Base-by-base conservation (phyloP, 176 grass and related monocot species). In the Paspalum vaginatum region DNA sequence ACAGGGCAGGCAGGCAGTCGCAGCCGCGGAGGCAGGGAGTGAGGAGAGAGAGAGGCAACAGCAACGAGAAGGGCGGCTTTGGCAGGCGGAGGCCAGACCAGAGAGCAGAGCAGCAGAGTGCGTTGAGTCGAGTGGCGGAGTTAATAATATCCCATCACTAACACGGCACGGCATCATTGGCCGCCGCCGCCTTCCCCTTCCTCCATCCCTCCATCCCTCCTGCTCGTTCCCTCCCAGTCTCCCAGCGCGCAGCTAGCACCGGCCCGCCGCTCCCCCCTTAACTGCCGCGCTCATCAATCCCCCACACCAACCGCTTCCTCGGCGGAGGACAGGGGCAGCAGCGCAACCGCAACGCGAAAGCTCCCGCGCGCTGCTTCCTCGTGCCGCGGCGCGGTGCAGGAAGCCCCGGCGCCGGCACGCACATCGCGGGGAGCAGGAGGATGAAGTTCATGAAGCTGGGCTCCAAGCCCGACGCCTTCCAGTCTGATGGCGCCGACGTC, bases 401-500 rank as follows among this genome's bases (percentile, higher is more conserved):
- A n/a, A n/a, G n/a, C n/a, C n/a, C n/a, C n/a, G n/a, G n/a, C n/a
- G n/a, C n/a, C n/a, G n/a, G n/a, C n/a, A n/a, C n/a, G n/a, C n/a
- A n/a, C n/a, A n/a, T n/a, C n/a, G n/a, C n/a, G n/a, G n/a, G 39
- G 32, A 32, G 32, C 2, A 32, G 18, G 71, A 88, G 82, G 82
- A 99, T 99, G 97, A 99, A 99, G 93, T 96, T 91, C 87, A 99
- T 99, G 97, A 99, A 99, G 82, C 88, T 99, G 72, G 97, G 97
- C 70, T 99, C 97, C 67, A 99, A 99, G 88, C 88, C 90, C 54
- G 97, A 96, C 25, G 89, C 88, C 58, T 93, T 99, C 89, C 90
- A 91, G 64, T 99, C 93, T 58, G 91, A 91, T 41, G 90, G 88
- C 38, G 79, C 81, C 79, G 89, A 96, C 85, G 90, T 88, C 70